Percentiles rank a stretch among this genome's conserved stretches.
Evolutionary conservation across 2,329 filamentous ascomycete species (phyloP).

Genomic region (Ophiocordyceps sinensis): DNA sequence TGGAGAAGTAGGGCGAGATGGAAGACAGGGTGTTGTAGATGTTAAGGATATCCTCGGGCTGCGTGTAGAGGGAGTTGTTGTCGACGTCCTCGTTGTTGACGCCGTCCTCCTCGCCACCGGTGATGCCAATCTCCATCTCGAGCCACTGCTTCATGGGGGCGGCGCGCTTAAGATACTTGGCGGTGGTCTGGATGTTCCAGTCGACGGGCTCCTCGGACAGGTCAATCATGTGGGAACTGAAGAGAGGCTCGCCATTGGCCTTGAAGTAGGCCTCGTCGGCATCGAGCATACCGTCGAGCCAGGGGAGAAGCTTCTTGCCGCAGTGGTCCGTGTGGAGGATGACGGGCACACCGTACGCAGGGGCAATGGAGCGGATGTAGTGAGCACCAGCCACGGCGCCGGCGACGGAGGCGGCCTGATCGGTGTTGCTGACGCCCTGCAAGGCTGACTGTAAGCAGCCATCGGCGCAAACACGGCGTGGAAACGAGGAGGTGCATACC

Average conservation of each 20-base stretch:
- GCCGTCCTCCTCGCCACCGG: constrained; percentile 93
- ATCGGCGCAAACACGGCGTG: not conserved
- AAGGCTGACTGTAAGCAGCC: not conserved
- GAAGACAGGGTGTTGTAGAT: constrained; percentile 76
- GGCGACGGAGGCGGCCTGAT: constrained; percentile 79
- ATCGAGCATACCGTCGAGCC: constrained; percentile 91
- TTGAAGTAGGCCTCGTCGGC: constrained; percentile 95
- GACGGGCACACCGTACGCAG: constrained; percentile 77
- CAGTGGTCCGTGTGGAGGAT: constrained; percentile 97
- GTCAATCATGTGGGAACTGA: constrained; percentile 98
- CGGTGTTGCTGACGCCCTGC: constrained; percentile 58
- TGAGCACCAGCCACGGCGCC: constrained; percentile 82
- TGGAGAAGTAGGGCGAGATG: constrained; percentile 94
- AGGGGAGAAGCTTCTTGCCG: constrained; percentile 97
- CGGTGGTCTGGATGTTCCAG: constrained; percentile 84
- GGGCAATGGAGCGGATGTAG: constrained; percentile 81
- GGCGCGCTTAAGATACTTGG: constrained; percentile 83
- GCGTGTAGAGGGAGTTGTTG: constrained; percentile 94
- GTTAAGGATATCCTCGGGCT: constrained; percentile 88
- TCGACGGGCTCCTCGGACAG: constrained; percentile 82
- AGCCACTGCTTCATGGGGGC: constrained; percentile 98
- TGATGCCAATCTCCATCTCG: constrained; percentile 85
- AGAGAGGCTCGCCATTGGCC: constrained; percentile 79
- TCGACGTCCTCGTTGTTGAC: constrained; percentile 98
- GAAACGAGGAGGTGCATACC: constrained; percentile 25